A percentile compares a stretch with the other conserved stretches of the same genome.
Evolutionary conservation across 2,329 filamentous ascomycete genomes (phyloP).

Genomic region (Stemphylium beticola): DNA sequence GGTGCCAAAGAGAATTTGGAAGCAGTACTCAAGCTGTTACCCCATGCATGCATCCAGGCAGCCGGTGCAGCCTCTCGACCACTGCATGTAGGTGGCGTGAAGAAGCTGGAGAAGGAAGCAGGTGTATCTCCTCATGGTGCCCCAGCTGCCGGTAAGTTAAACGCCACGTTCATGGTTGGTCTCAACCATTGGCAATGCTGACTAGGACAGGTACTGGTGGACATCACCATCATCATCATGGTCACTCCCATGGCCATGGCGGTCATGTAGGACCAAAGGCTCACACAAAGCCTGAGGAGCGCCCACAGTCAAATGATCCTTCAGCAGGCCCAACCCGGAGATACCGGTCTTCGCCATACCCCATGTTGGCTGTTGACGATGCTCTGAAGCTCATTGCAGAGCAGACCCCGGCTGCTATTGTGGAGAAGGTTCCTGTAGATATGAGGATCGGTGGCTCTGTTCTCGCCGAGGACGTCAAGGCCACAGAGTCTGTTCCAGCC

Average conservation of each 20-base stretch:
- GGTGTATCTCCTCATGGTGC: constrained; percentile 52
- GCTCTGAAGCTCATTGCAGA: constrained; percentile 76
- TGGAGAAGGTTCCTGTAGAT: constrained; percentile 66
- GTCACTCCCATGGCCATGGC: constrained; percentile 62
- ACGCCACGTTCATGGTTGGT: neutral
- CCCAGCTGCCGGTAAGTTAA: constrained; percentile 21
- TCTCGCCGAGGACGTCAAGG: constrained; percentile 80
- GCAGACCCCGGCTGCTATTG: constrained; percentile 69
- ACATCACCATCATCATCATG: constrained; percentile 53
- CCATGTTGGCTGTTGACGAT: constrained; percentile 86
- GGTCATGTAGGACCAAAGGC: constrained; percentile 61
- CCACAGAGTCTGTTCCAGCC: constrained; percentile 83
- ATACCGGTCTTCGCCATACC: constrained; percentile 85
- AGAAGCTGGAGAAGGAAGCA: constrained; percentile 83
- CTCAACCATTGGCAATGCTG: neutral
- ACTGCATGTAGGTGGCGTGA: constrained; percentile 80
- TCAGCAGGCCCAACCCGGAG: constrained; percentile 68
- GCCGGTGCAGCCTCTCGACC: constrained; percentile 80
- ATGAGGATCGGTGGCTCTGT: constrained; percentile 74
- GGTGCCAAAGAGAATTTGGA: constrained; percentile 93
- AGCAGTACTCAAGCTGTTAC: constrained; percentile 84
- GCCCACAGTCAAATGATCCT: constrained; percentile 64
- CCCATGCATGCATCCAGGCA: constrained; percentile 92
- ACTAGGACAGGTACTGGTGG: constrained; percentile 26
- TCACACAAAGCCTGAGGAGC: constrained; percentile 71